Evolutionary conservation across 2,329 filamentous ascomycete species (phyloP), one percentile per base, ranked within the genome.

Genomic region (Trichoderma cornu-damae): DNA sequence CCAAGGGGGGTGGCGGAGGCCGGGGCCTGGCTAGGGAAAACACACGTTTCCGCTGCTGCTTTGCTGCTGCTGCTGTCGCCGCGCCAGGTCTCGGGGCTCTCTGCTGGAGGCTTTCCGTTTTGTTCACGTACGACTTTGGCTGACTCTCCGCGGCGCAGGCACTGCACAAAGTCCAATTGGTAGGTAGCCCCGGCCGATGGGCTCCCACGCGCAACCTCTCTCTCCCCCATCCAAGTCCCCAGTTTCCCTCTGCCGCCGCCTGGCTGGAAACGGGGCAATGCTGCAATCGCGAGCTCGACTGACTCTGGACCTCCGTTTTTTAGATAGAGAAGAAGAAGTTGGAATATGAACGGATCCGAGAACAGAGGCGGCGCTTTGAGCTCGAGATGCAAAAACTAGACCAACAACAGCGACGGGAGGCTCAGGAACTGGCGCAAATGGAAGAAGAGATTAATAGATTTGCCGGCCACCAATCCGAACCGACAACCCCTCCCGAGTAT

Each of bases 401-500:
- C 67, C 81, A 92, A 65, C 88, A 94, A 70, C 89, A 93, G 71
- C 86, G 87, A 61, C 85, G 83, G 61, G 89, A 94, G 68, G 90
- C 92, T 69, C 83, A 88, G 65, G 91, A 96, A 69, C 85, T 96
- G 66, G 85, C 88, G 58, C 86, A 89, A 70, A 88, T 97, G 76
- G 87, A 91, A 67, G 86, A 90, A 65, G 89, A 94, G 64, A 80
- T 95, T 58, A 79, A 79, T 59, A 70, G 79, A 66, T 73, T 79
- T 61, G 79, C 84, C 60, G 89, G 89, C 54, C 88, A 92, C 66
- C 89, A 95, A 69, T 96, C 90, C 65, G 93, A 97, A 74, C 94
- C 94, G 14, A 96, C 94, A 2, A 99, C 94, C 20, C 94, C 94
- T 20, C 94, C 94, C 30, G 94, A 97, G 72, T 93, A 94, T 71